Base-by-base conservation (phyloP, 257 asterid genomes). In the Petunia secreta region DNA sequence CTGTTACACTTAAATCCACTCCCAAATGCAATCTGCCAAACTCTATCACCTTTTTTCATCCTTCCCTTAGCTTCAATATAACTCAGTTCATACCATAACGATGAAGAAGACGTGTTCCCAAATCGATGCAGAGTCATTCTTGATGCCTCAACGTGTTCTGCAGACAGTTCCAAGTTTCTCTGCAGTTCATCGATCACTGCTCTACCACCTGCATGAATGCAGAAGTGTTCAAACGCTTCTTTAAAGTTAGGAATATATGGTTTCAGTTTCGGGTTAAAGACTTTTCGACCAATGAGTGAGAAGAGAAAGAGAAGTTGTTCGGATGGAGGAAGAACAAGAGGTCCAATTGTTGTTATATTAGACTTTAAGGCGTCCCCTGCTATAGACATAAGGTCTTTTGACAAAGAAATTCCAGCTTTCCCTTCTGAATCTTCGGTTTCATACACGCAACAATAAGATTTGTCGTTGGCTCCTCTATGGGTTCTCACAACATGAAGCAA, bases 1-100 rank as follows among this genome's bases (percentile, higher is more conserved):
- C 88, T 85, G 80, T 85, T 82, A 80, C 88, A 85, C 84, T 85
- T 85, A 39, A 85, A 85, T 44, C 87, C 87, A 74, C 87, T 85
- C 82, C 87, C 87, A 68, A 85, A 82, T 10, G 81, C 83, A 41
- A 85, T 82, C 78, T 79, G 84, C 88, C 85, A 85, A 54, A 85
- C 34, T 9, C 82, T 79, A 34, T 85, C 66, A 13, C 88, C 86
- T 76, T 83, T 69, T 63, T 37, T 82, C 84, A 85, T 82, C 79
- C 84, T 80, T 75, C 88, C 88, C 44, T 85, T 83, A 3, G 88
- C 81, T 78, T 85, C 86, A 6, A 80, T 73, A 34, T 85, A 85
- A 40, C 83, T 78, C 68, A 85, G 38, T 80, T 81, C 88, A 44
- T 85, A 83, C 88, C 83, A 85, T 48, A 85, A 43, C 0, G 86